Conservation (phyloP, 306 rosid species). For the Pachyrhizus erosus region DNA sequence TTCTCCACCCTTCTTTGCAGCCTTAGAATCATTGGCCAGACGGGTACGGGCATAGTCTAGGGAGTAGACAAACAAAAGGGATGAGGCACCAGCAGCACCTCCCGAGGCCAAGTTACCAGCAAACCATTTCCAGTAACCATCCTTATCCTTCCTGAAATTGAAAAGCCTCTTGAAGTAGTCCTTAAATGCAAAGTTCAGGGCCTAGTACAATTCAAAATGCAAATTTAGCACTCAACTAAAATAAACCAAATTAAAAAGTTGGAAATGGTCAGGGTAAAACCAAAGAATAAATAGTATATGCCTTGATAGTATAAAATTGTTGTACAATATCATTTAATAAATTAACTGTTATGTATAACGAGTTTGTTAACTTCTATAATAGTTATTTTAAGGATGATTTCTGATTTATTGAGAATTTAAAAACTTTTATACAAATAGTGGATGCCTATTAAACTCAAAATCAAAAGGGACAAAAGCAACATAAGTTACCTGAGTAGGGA, state of each 20-base stretch:
- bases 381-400: too few relatives aligned
- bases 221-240: conserved; percentile 20
- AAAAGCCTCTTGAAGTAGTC: conserved; percentile 95
- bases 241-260: not conserved
- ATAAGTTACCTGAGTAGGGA: conserved; percentile 68
- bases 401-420: not conserved
- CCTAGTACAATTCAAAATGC: conserved; percentile 51
- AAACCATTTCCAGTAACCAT: conserved; percentile 94
- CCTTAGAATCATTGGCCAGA: conserved; percentile 76
- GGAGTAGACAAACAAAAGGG: conserved; percentile 74
- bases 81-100: conserved; percentile 92
- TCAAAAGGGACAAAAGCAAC: not conserved
- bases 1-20: conserved; percentile 93
- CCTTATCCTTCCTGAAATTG: conserved; percentile 84
- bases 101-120: conserved; percentile 90
- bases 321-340: too few relatives aligned
- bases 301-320: not conserved
- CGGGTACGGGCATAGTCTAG: conserved; percentile 91
- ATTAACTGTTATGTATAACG: too few relatives aligned
- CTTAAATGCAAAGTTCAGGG: conserved; percentile 87
- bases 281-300: not conserved
- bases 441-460: not conserved
- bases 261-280: too few relatives aligned
- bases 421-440: not conserved
- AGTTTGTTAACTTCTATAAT: too few relatives aligned